Evolutionary conservation across 1,284 basidiomycete species (phyloP).

Genomic region (Melampsora americana): DNA sequence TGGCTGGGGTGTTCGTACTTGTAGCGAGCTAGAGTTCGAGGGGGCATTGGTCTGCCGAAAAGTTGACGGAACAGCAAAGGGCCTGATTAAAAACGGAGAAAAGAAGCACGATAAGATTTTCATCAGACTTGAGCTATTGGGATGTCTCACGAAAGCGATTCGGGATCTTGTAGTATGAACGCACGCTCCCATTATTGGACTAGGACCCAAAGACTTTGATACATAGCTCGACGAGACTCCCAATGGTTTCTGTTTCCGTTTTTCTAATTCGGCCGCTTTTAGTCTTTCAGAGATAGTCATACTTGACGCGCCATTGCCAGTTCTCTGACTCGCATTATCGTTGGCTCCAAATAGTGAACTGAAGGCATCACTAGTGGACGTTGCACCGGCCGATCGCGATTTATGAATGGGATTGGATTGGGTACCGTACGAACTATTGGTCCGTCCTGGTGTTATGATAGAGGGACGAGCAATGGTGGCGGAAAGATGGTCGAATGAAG

Average conservation of each 20-base stretch:
- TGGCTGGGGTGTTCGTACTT: not conserved
- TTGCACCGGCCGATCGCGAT: not conserved
- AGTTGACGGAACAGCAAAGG: not conserved
- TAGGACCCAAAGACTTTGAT: conserved; percentile 9
- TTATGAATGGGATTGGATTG: not conserved
- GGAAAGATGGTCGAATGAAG: conserved; percentile 35
- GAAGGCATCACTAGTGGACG: conserved; percentile 26
- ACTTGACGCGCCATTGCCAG: not conserved
- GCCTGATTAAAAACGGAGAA: not conserved
- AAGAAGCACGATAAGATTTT: not conserved
- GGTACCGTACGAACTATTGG: not conserved
- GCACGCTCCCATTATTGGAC: conserved; percentile 2
- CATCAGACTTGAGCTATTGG: conserved; percentile 1
- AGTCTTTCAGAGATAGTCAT: conserved; percentile 35
- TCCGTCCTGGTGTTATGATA: not conserved
- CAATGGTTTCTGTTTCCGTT: not conserved
- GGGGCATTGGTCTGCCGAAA: not conserved
- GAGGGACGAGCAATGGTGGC: conserved; percentile 16
- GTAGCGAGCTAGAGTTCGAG: not conserved
- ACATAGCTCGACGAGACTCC: not conserved
- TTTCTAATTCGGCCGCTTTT: conserved; percentile 20
- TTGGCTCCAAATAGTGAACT: conserved; percentile 29
- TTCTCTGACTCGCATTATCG: conserved; percentile 10
- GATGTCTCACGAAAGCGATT: not conserved
- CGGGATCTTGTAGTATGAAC: not conserved